Percentiles rank a stretch among this genome's conserved stretches.
phyloP scores from a whole-genome alignment of 2,329 filamentous ascomycete genomes.

The Pyricularia sp. region DNA sequence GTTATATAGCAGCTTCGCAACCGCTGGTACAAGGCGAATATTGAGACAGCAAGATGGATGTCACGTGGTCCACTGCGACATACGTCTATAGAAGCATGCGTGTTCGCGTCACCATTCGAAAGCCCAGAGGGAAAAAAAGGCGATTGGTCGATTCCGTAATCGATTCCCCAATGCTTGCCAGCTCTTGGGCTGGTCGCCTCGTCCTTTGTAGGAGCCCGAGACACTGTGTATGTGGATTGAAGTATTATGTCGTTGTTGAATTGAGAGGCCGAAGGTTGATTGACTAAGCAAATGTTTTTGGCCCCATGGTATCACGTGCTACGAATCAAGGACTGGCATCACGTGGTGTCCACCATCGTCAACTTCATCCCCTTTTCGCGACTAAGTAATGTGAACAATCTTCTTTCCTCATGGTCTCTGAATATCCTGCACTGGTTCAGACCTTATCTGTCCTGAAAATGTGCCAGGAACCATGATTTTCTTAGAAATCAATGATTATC shows the following conservation, averaged over 20 bases:
- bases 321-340: neutral
- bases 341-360: neutral
- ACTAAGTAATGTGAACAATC: neutral
- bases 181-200: no score
- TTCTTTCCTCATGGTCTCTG: neutral
- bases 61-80: neutral
- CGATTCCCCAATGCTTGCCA: no score
- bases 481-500: neutral
- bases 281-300: neutral
- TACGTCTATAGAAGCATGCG: neutral
- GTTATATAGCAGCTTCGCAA: neutral
- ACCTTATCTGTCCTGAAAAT: neutral
- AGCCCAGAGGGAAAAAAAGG: neutral
- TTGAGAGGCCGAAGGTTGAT: neutral
- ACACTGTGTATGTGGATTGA: no score
- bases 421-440: neutral
- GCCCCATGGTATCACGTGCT: neutral
- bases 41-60: neutral
- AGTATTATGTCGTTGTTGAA: no score
- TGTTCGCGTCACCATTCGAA: neutral
- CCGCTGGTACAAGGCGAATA: neutral
- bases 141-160: no score
- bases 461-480: neutral
- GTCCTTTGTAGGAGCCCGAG: no score
- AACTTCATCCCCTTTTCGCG: neutral